These are phyloP conservation scores for Thraustochytrium sp. DNA, from an alignment of 352 stramenopile species.

Conservation along the genomic window DNA sequence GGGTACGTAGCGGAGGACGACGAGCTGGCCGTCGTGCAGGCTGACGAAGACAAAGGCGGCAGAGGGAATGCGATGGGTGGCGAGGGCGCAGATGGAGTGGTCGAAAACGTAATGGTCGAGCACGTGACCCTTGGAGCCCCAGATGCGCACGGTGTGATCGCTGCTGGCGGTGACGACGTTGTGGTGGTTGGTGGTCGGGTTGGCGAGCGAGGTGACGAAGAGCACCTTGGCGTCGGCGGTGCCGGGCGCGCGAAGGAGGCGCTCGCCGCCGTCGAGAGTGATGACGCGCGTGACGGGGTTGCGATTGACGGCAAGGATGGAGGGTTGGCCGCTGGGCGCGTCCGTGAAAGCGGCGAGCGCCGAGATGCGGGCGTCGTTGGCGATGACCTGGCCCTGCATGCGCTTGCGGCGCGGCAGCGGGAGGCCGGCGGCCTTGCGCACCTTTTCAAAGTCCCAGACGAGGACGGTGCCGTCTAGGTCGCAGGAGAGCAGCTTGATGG, in stretches of 20 bases:
- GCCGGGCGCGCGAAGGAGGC: not conserved
- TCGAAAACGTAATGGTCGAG: not conserved
- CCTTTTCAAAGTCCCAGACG: conserved; percentile 17
- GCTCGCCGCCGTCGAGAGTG: not conserved
- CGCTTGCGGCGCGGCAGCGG: not conserved
- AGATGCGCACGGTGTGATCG: not conserved
- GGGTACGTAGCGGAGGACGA: not conserved
- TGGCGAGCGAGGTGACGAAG: not conserved
- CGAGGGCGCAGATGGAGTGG: not conserved
- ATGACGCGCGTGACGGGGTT: not conserved
- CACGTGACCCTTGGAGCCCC: not conserved
- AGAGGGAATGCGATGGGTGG: not conserved
- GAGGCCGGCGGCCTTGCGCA: not conserved
- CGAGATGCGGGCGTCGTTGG: not conserved
- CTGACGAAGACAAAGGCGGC: not conserved
- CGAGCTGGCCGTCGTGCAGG: not conserved
- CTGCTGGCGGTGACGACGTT: not conserved
- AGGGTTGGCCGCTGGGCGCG: not conserved
- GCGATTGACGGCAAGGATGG: not conserved
- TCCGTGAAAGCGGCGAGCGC: not conserved
- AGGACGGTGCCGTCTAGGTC: not conserved
- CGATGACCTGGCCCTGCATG: not conserved
- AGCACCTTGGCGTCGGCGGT: not conserved
- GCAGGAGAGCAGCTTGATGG: not conserved
- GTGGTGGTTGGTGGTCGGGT: not conserved